These are phyloP conservation scores for Plasmodium ovale DNA, from an alignment of 169 alveolate species.

Conservation along the genomic window DNA sequence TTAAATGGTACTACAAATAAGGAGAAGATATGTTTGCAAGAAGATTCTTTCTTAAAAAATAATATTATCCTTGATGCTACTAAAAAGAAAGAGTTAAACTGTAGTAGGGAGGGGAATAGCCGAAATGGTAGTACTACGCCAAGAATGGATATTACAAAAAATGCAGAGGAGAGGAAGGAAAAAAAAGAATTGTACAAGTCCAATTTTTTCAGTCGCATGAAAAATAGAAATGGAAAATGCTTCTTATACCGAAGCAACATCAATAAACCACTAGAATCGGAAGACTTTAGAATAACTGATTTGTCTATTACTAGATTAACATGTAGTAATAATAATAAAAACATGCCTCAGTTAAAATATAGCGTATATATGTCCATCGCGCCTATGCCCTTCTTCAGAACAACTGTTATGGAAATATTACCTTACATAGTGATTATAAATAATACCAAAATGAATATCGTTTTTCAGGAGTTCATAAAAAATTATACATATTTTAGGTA, in stretches of 20 bases:
- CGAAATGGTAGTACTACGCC: not conserved
- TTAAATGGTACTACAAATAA: not conserved
- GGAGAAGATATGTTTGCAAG: not conserved
- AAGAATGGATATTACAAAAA: not conserved
- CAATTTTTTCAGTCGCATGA: not conserved
- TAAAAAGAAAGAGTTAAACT: not conserved
- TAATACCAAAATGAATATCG: constrained; percentile 70
- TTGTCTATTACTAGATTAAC: constrained; percentile 49
- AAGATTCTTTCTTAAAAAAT: not conserved
- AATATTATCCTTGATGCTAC: not conserved
- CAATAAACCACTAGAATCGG: constrained; percentile 65
- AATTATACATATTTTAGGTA: constrained; percentile 58
- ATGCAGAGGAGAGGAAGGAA: not conserved
- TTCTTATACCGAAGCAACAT: constrained; percentile 48
- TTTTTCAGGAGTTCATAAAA: constrained; percentile 40
- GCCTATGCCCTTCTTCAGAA: constrained; percentile 89
- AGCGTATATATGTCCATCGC: constrained; percentile 86
- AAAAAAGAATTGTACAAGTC: not conserved
- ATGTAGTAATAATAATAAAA: constrained; percentile 76
- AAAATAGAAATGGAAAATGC: constrained; percentile 20
- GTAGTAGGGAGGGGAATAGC: not conserved
- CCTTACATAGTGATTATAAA: constrained; percentile 83
- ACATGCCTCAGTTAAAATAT: constrained; percentile 84
- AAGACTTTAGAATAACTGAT: constrained; percentile 70
- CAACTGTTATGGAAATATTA: constrained; percentile 86